Base-by-base conservation (phyloP, 345 rosid genomes). In the Psidium friedrichsthalianum region DNA sequence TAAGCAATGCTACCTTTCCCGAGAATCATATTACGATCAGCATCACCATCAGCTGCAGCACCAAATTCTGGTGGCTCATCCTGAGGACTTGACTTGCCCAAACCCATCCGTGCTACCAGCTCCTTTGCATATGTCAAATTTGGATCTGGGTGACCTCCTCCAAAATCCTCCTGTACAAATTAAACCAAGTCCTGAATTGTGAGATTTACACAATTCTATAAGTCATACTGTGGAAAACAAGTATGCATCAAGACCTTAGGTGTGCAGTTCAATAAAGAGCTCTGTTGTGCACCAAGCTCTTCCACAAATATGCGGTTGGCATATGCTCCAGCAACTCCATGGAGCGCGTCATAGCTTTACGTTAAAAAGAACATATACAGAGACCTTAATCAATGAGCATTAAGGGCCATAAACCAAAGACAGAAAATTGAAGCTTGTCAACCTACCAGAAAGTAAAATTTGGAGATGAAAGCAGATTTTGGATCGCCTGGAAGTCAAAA, bases 31-130 rank as follows among this genome's bases (percentile, higher is more conserved):
- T 98, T 98, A 87, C 99, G 98, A 89, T 98, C 99, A 51, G 99
- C 99, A 93, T 98, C 99, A 90, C 99, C 99, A 90, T 98, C 99
- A 91, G 99, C 94, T 87, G 99, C 99, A 32, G 99, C 99, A 83
- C 99, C 99, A 92, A 98, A 96, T 86, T 98, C 99, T 81, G 99
- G 99, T 18, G 95, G 97, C 88, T 96, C 99, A 88, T 59, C 93
- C 83, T 89, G 92, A 58, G 94, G 83, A 87, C 85, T 87, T 16
- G 98, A 93, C 90, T 98, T 95, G 84, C 97, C 90, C 92, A 96
- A 92, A 86, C 99, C 99, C 99, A 98, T 94, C 40, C 96, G 92
- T 88, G 90, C 95, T 87, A 96, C 99, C 90, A 98, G 91, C 90
- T 94, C 99, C 92, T 96, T 96, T 61, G 99, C 99, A 88, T 98